Conservation (phyloP, 2,329 filamentous ascomycete genomes). For the Fusarium pseudoanthophilum region DNA sequence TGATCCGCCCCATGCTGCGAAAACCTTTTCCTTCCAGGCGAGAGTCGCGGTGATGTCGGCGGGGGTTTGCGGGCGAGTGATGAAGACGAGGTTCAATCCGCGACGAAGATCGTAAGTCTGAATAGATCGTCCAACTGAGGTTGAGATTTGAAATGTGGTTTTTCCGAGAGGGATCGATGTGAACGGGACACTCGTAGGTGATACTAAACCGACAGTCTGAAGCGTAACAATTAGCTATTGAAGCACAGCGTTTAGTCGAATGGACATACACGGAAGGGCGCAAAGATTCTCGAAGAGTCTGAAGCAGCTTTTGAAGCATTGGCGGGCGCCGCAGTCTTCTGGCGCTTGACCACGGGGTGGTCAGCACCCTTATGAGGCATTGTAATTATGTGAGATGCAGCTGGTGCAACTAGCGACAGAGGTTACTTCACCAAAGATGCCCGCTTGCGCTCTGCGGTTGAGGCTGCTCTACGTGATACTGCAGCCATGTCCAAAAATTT, state of each 20-base stretch:
- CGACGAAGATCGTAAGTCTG: constrained; percentile 96
- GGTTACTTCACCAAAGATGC: constrained; percentile 21
- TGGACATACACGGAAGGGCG: constrained; percentile 83
- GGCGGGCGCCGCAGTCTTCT: constrained; percentile 63
- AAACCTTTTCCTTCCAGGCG: constrained; percentile 87
- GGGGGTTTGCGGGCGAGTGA: constrained; percentile 91
- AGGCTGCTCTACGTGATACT: constrained; percentile 35
- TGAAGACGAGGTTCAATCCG: constrained; percentile 91
- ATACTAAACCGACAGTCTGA: constrained; percentile 92
- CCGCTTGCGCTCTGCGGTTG: constrained; percentile 32
- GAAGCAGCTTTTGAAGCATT: constrained; percentile 52
- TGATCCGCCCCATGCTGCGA: constrained; percentile 86
- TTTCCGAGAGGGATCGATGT: constrained; percentile 89
- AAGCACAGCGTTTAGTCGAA: background rate
- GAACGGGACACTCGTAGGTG: constrained; percentile 89
- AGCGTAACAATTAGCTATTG: constrained; percentile 1
- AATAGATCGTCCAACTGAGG: constrained; percentile 86
- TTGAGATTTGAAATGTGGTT: constrained; percentile 97
- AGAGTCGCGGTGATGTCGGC: constrained; percentile 84
- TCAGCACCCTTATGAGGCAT: constrained; percentile 70
- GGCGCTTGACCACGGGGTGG: constrained; percentile 78
- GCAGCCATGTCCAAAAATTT: constrained; percentile 41
- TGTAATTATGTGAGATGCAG: constrained; percentile 37
- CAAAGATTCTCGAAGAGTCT: constrained; percentile 83
- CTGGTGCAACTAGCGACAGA: background rate